Evolutionary conservation across 345 rosid species (phyloP).

Genomic region (Aegle marmelos): DNA sequence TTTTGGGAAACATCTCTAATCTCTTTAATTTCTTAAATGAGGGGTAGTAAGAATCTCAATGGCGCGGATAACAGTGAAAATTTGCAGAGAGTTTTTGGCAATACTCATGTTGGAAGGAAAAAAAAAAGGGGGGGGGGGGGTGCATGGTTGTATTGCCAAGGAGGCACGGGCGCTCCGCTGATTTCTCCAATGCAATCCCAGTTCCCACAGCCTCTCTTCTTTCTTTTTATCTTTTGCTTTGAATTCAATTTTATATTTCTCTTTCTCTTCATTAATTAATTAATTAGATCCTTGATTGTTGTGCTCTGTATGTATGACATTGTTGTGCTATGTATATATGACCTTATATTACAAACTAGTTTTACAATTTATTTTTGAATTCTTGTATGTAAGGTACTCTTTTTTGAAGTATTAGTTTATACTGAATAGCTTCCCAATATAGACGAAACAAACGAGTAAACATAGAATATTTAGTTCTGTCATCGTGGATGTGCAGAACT

Average conservation of each 20-base stretch:
- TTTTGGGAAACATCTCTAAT: constrained; percentile 19
- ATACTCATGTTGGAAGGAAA: neutral
- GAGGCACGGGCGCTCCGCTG: constrained; percentile 44
- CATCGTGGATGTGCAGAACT: neutral
- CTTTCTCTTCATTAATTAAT: neutral
- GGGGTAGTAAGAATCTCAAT: neutral
- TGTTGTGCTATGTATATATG: constrained; percentile 9
- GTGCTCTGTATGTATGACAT: constrained; percentile 6
- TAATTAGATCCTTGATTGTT: neutral
- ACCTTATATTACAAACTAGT: neutral
- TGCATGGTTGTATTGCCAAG: constrained; percentile 23
- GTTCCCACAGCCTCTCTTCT: constrained; percentile 18
- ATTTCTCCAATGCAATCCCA: constrained; percentile 49
- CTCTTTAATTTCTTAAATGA: neutral
- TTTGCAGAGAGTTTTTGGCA: neutral
- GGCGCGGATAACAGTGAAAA: constrained; percentile 20
- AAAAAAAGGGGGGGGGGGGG: neutral
- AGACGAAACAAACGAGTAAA: neutral
- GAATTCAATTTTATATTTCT: neutral
- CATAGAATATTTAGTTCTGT: neutral
- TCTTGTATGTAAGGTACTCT: neutral
- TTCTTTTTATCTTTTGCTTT: neutral
- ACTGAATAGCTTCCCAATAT: neutral
- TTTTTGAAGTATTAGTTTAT: neutral
- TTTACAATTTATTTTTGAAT: neutral